Evolutionary conservation across 2,329 filamentous ascomycete species (phyloP), one percentile per base, ranked within the genome.

Genomic region (Penicillium olsonii): DNA sequence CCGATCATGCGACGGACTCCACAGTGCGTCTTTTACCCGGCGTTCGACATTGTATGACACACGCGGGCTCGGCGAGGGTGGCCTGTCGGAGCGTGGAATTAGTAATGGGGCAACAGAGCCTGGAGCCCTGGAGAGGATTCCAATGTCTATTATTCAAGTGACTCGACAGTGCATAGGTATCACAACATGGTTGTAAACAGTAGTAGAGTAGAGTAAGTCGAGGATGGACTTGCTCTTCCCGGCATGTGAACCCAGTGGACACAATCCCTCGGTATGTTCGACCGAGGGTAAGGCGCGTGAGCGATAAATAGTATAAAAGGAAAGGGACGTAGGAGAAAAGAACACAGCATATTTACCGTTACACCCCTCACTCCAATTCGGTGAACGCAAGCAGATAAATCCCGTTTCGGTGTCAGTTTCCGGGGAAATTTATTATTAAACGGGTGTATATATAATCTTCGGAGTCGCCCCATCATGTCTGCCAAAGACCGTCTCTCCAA

Each of bases 371-470:
- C 52, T 49, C 50, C 56, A 52, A 59, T 60, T 57, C 66, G 66
- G 66, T 68, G 66, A 68, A 65, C 66, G 62, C 64, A 68, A 67
- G 59, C 60, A 68, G 66, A 57, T 61, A 60, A 48, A 45, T 49
- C 42, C 47, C 47, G 50, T 57, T 54, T 42, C 57, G 55, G 60
- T 60, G 62, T 60, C 55, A 56, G 55, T 62, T 60, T 56, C 62
- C 56, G 50, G 50, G 49, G 52, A 53, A 56, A 45, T 39, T 37
- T 15, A 31, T 43, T 40, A 22, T 34, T 33, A 17, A 42, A 11
- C 33, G 12, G 27, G 37, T 50, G 4, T 29, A 3, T 46, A 52
- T 52, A 48, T 48, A 52, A 48, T n/a, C n/a, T n/a, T n/a, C n/a
- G n/a, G n/a, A 41, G 27, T 19, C 10, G 15, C 29, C n/a, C 19